Base-by-base conservation (phyloP, 1,284 basidiomycete species). In the Leccinum subrobustum region DNA sequence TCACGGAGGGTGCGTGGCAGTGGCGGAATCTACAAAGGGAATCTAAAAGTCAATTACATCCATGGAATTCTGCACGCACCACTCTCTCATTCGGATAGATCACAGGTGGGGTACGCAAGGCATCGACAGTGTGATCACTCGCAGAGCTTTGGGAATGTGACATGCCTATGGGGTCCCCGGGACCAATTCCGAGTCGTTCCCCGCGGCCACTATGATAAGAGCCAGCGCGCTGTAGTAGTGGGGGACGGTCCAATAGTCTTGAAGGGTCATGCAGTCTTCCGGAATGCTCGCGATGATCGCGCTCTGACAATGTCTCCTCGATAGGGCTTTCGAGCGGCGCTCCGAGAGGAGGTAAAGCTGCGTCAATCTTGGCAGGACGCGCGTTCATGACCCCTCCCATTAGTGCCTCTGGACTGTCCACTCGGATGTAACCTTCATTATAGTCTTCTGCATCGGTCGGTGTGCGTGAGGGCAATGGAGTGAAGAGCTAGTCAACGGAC, bases 381-480 rank as follows among this genome's bases (percentile, higher is more conserved):
- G 73, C 70, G 51, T 75, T 73, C 37, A 73, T 73, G 37, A 58
- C 65, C 16, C 72, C 72, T 29, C 75, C 70, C 75, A 73, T 65
- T 20, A 73, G 57, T 29, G 73, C 73, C 47, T 75, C 62, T 7
- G 72, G 72, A 48, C 59, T 75, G 42, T 73, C 73, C 18, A 76
- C 75, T 48, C 63, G 71, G 47, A 73, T 61, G 52, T 64, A 73
- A 23, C 70, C 73, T 44, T 73, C 75, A 56, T 68, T 65, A 11
- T 65, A 68, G 12, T 76, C 73, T 9, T 71, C 75, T 51, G 63
- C 65, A 1, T 76, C 74, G 18, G 65, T 76, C 14, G 72, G 75
- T 11, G 64, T 62, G 44, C 75, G 74, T 33, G 72, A 73, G 20
- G 73, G 72, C 25, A 73, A 55, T 27, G 72, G 72, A n/a, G 72